A percentile compares a stretch with the other conserved stretches of the same genome.
Evolutionary conservation across 2,329 filamentous ascomycete species (phyloP).

Genomic region (Cephalotrichum gorgonifer): DNA sequence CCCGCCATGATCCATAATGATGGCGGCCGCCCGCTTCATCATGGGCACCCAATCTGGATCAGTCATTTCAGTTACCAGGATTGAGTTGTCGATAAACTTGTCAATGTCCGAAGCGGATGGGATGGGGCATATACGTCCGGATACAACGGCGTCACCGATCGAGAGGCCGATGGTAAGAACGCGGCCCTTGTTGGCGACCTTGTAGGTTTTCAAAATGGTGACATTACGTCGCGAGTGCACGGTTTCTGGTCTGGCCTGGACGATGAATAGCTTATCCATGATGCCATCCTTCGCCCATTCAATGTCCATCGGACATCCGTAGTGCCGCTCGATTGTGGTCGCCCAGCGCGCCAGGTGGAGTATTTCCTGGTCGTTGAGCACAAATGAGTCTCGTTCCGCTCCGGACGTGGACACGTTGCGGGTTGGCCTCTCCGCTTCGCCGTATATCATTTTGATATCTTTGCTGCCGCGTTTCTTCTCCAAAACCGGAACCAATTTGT

Average conservation of each 20-base stretch:
- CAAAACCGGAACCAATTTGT: conserved; percentile 18
- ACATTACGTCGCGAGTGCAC: conserved; percentile 21
- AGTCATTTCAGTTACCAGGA: conserved; percentile 22
- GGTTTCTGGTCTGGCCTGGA: conserved; percentile 25
- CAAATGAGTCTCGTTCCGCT: conserved; percentile 19
- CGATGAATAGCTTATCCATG: conserved; percentile 19
- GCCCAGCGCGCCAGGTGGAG: conserved; percentile 23
- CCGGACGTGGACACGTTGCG: conserved; percentile 25
- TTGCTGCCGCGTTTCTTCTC: conserved; percentile 24
- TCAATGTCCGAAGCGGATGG: conserved; percentile 17
- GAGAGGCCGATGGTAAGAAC: conserved; percentile 18
- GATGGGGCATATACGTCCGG: conserved; percentile 21
- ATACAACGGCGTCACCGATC: conserved; percentile 21
- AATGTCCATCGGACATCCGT: conserved; percentile 24
- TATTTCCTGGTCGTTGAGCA: conserved; percentile 21
- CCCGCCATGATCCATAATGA: conserved; percentile 25
- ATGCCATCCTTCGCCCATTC: conserved; percentile 25
- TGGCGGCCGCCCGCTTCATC: conserved; percentile 24
- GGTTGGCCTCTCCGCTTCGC: conserved; percentile 16
- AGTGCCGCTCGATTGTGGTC: conserved; percentile 23
- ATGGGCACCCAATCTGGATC: conserved; percentile 27
- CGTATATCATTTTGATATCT: conserved; percentile 22
- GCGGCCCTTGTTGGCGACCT: conserved; percentile 16
- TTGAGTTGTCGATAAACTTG: conserved; percentile 21
- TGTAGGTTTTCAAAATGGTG: conserved; percentile 21